A percentile compares a stretch with the other conserved stretches of the same genome.
phyloP scores from a whole-genome alignment of 305 asterid genomes.

The Striga hermonthica region DNA sequence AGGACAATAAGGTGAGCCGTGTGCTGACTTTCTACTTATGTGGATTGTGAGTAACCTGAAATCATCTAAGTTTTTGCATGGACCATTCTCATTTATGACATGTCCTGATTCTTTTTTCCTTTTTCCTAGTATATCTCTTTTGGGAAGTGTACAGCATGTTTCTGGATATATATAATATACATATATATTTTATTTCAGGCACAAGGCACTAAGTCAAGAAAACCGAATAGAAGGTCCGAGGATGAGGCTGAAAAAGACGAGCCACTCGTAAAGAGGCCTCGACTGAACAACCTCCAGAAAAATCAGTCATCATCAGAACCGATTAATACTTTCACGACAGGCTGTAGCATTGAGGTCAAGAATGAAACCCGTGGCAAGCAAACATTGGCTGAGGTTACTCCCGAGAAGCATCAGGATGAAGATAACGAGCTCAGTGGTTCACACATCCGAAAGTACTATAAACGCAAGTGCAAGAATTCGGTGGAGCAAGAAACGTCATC shows the following conservation, averaged over 20 bases:
- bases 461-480: background rate
- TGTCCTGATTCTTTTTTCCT: too few relatives aligned
- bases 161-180: background rate
- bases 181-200: conserved; percentile 21
- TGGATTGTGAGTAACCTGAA: too few relatives aligned
- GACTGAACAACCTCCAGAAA: conserved; percentile 18
- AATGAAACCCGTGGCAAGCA: conserved; percentile 29
- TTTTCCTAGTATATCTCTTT: too few relatives aligned
- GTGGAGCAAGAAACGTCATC: conserved; percentile 23
- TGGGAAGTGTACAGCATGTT: background rate
- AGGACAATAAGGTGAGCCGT: conserved; percentile 45
- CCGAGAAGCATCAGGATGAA: background rate
- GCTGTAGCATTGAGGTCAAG: background rate
- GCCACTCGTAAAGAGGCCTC: conserved; percentile 34
- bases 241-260: conserved; percentile 35
- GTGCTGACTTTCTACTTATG: conserved; percentile 5
- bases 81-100: too few relatives aligned
- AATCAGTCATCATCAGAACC: conserved; percentile 22
- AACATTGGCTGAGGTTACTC: background rate
- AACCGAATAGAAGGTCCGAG: conserved; percentile 9
- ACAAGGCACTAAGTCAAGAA: conserved; percentile 7
- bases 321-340: too few relatives aligned
- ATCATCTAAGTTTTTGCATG: too few relatives aligned
- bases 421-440: conserved; percentile 7
- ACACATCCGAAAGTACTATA: background rate